phyloP scores from a whole-genome alignment of 108 stramenopile species.

The Skeletonema menzelii region DNA sequence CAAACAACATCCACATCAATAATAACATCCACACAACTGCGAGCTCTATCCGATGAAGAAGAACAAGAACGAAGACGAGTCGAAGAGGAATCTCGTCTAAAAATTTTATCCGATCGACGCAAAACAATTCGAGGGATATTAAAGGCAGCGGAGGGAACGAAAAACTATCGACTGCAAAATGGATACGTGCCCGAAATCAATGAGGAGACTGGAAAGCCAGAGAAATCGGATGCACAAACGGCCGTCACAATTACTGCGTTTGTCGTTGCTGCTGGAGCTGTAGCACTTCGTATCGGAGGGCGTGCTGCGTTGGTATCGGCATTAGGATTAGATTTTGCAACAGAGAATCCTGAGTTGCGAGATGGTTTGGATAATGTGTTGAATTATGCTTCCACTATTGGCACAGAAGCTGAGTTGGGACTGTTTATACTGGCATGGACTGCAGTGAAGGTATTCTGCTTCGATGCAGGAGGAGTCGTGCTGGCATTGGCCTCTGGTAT shows the following conservation, averaged over 20 bases:
- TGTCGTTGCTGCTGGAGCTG: slow-evolving; percentile 84
- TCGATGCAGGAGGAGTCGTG: slow-evolving; percentile 83
- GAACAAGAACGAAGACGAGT: slow-evolving; percentile 18
- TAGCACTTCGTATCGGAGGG: slow-evolving; percentile 83
- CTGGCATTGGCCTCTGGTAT: slow-evolving; percentile 87
- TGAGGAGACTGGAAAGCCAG: slow-evolving; percentile 57
- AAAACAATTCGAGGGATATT: slow-evolving; percentile 64
- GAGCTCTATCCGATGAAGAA: slow-evolving; percentile 11
- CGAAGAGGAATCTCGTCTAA: slow-evolving; percentile 63
- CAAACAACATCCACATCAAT: not conserved
- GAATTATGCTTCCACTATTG: slow-evolving; percentile 55
- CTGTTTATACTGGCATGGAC: slow-evolving; percentile 79
- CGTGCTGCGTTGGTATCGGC: slow-evolving; percentile 81
- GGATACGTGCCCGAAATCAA: slow-evolving; percentile 60
- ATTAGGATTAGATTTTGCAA: slow-evolving; percentile 84
- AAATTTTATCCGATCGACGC: slow-evolving; percentile 56
- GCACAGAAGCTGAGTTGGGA: slow-evolving; percentile 45
- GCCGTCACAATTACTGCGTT: slow-evolving; percentile 83
- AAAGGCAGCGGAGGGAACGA: slow-evolving; percentile 55
- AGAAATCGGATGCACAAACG: slow-evolving; percentile 64
- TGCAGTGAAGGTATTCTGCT: slow-evolving; percentile 74
- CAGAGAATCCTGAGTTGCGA: slow-evolving; percentile 81
- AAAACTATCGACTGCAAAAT: slow-evolving; percentile 54
- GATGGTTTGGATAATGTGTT: slow-evolving; percentile 72
- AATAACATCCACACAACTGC: slow-evolving; percentile 1